Evolutionary conservation across 352 stramenopile species (phyloP), one percentile per base, ranked within the genome.

Genomic region (Pythium aquatile): DNA sequence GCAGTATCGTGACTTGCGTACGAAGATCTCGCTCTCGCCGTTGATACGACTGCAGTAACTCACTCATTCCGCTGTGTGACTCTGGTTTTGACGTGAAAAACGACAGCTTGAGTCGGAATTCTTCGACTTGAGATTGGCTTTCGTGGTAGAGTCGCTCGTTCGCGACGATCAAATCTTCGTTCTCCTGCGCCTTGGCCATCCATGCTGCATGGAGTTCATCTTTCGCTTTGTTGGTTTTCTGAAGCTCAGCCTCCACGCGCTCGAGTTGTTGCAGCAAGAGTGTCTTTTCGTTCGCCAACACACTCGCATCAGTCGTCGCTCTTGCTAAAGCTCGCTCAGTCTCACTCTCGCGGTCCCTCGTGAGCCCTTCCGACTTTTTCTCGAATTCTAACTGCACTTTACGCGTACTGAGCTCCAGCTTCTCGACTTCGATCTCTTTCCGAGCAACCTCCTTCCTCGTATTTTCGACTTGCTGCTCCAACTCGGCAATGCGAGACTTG

Each of bases 391-490:
- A 29, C 28, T 83, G 67, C 17, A 67, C 53, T 33, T 65, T 79
- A 42, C 69, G 69, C 10, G 47, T 58, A 8, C 64, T 48, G 14
- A 88, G 64, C 16, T 74, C 61, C 3, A 73, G 42, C n/a, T 73
- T 69, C 56, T 90, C 79, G 8, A 85, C 53, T 29, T 87, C 75
- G 3, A 88, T 54, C 11, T 87, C 74, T 37, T 73, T 74, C 1
- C 72, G 69, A 16, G 73, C 76, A 17, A 83, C 32, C 20, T 86
- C 72, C 62, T 82, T 81, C 5, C 65, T 61, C 61, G 79, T 66
- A 0, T 16, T 26, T 9, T 88, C 81, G 13, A 79, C 2, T 54
- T 78, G 71, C 2, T 55, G 20, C 14, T 75, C 61, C 5, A 77
- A 65, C 1, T 55, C 35, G 3, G 51, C 20, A 8, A 55, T 66